These are phyloP conservation scores for Magnusiomyces tetraspermus DNA, from an alignment of 1,139 yeast species.

Conservation along the genomic window DNA sequence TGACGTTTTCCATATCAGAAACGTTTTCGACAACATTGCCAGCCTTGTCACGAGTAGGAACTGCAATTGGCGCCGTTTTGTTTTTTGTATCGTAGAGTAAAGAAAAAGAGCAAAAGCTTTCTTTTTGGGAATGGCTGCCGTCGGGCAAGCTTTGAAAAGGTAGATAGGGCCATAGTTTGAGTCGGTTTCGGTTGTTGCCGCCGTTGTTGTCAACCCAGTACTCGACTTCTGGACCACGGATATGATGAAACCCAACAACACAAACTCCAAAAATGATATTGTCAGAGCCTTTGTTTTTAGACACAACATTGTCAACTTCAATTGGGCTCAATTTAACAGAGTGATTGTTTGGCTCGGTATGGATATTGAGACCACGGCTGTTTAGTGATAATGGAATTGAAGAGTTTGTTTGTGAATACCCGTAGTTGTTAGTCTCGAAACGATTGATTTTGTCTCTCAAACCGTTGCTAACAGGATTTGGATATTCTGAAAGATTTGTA, in stretches of 20 bases:
- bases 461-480: neutral
- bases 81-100: constrained; percentile 57
- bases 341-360: constrained; percentile 8
- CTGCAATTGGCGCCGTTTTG: constrained; percentile 41
- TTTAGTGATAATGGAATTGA: neutral
- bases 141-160: constrained; percentile 96
- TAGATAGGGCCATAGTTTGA: constrained; percentile 67
- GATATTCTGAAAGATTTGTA: constrained; percentile 5
- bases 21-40: constrained; percentile 28
- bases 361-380: neutral
- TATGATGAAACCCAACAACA: constrained; percentile 88
- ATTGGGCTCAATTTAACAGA: constrained; percentile 19
- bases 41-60: constrained; percentile 29
- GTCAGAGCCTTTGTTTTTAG: constrained; percentile 14
- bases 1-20: constrained; percentile 39
- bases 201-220: constrained; percentile 86
- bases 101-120: constrained; percentile 86
- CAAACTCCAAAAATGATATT: constrained; percentile 66
- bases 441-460: too few relatives aligned
- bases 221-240: constrained; percentile 85
- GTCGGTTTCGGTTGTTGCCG: constrained; percentile 40
- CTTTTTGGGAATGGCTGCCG: constrained; percentile 87
- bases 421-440: too few relatives aligned
- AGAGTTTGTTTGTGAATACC: too few relatives aligned
- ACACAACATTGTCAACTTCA: constrained; percentile 14